A percentile compares a stretch with the other conserved stretches of the same genome.
Evolutionary conservation across 176 grass and related monocot genomes (phyloP).

Genomic region (Elaeis guineensis): DNA sequence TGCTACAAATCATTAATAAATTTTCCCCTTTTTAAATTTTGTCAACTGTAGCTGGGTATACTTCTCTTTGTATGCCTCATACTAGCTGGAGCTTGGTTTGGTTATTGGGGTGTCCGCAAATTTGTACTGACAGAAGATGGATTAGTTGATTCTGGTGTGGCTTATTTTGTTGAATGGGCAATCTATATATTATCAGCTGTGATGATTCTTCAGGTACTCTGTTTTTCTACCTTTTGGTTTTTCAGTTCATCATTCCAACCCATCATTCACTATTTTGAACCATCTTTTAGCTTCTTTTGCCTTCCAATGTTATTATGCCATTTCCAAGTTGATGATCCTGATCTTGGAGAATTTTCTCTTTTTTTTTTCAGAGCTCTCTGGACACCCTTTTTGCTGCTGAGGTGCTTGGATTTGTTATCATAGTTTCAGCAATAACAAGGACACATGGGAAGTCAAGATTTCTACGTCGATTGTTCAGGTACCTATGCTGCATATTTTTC

Average conservation of each 20-base stretch:
- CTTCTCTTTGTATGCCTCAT: constrained; percentile 59
- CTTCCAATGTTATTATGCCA: not conserved
- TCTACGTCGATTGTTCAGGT: constrained; percentile 40
- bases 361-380: constrained; percentile 57
- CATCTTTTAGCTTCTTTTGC: constrained; percentile 9
- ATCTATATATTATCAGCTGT: constrained; percentile 72
- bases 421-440: constrained; percentile 40
- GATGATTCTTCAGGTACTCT: constrained; percentile 77
- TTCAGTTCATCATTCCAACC: too few relatives aligned
- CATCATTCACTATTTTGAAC: not conserved
- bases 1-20: too few relatives aligned
- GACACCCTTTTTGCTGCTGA: constrained; percentile 57
- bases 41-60: constrained; percentile 59
- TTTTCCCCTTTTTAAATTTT: too few relatives aligned
- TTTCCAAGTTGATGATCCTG: not conserved
- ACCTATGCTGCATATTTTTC: not conserved
- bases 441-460: constrained; percentile 29
- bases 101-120: constrained; percentile 96
- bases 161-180: constrained; percentile 89
- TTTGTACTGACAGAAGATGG: constrained; percentile 90
- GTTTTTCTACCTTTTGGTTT: constrained; percentile 1
- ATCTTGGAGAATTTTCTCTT: not conserved
- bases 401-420: constrained; percentile 39
- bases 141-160: constrained; percentile 59
- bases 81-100: constrained; percentile 92